Evolutionary conservation across 2,329 filamentous ascomycete species (phyloP), one percentile per base, ranked within the genome.

Genomic region (Hypoxylon sp.): DNA sequence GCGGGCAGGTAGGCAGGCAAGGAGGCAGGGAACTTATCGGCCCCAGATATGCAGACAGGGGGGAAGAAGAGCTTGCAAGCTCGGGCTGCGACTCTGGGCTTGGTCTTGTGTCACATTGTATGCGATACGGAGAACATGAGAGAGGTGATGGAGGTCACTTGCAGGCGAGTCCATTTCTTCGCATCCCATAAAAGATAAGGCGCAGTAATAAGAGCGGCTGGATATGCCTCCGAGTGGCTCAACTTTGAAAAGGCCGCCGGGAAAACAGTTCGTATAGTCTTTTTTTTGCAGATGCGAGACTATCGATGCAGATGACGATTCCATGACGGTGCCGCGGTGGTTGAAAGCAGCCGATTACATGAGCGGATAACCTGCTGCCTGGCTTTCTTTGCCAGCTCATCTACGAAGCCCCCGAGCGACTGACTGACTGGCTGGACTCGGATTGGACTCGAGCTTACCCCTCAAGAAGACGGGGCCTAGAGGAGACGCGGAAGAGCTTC

Each of bases 21-120:
- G 17, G 31, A 38, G 24, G 41, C 45, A 38, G 48, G 18, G 6
- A 31, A 46, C 6, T 49, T 58, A 38, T 31, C 50, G 46, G 27
- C 52, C n/a, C 46, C 26, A 37, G 55, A 47, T 38, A 55, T 55
- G 56, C 51, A 65, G 49, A 35, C 41, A 47, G 15, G 48, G 47
- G 50, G 58, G 51, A 48, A 54, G 51, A 55, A 48, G 60, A 61
- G 21, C 26, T 54, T 60, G 56, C 56, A 47, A 59, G 38, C 21
- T 40, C 55, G 41, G 47, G 42, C 23, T 58, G 49, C 47, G 52
- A 48, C 46, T 48, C 55, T 62, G 40, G 21, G 48, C 33, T 27
- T 59, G 48, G 40, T 27, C 24, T 45, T 46, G 58, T 63, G 51
- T 48, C 20, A 55, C 57, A 55, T 56, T 55, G 24, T 37, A 45